Evolutionary conservation across 2,329 filamentous ascomycete species (phyloP).

Genomic region (Fusarium sororula): DNA sequence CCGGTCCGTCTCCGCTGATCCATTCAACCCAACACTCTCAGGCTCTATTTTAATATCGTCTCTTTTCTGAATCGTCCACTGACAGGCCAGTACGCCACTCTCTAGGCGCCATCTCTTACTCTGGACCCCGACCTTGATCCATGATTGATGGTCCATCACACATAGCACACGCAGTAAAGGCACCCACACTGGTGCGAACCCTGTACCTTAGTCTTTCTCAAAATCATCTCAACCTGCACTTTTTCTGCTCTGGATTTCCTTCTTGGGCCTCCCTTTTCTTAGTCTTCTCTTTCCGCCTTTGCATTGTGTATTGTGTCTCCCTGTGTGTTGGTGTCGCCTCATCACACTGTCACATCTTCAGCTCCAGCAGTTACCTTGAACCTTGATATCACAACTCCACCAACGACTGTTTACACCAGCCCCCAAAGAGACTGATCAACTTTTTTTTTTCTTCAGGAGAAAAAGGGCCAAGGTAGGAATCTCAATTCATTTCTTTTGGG

Average conservation of each 20-base stretch:
- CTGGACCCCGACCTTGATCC: constrained; percentile 49
- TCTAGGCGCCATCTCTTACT: constrained; percentile 57
- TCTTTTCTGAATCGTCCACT: constrained; percentile 51
- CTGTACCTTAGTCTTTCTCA: constrained; percentile 38
- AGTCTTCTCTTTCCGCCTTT: constrained; percentile 36
- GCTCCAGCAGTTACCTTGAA: constrained; percentile 15
- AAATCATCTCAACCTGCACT: constrained; percentile 42
- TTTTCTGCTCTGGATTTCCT: constrained; percentile 38
- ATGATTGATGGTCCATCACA: constrained; percentile 39
- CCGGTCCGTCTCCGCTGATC: constrained; percentile 44
- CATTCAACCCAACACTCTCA: constrained; percentile 43
- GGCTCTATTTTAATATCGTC: constrained; percentile 57
- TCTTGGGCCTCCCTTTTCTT: constrained; percentile 38
- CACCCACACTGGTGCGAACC: constrained; percentile 34
- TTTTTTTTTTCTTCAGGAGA: constrained; percentile 5
- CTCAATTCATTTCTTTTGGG: background rate
- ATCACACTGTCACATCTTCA: constrained; percentile 41
- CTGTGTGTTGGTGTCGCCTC: constrained; percentile 29
- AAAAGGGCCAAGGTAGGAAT: constrained; percentile 12
- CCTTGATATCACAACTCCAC: constrained; percentile 34
- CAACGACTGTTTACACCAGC: constrained; percentile 22
- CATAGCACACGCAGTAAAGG: constrained; percentile 40
- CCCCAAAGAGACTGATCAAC: constrained; percentile 20
- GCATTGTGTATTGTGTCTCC: constrained; percentile 20
- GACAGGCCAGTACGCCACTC: constrained; percentile 51